phyloP scores from a whole-genome alignment of 345 rosid species.

The Eutrema yunnanense region DNA sequence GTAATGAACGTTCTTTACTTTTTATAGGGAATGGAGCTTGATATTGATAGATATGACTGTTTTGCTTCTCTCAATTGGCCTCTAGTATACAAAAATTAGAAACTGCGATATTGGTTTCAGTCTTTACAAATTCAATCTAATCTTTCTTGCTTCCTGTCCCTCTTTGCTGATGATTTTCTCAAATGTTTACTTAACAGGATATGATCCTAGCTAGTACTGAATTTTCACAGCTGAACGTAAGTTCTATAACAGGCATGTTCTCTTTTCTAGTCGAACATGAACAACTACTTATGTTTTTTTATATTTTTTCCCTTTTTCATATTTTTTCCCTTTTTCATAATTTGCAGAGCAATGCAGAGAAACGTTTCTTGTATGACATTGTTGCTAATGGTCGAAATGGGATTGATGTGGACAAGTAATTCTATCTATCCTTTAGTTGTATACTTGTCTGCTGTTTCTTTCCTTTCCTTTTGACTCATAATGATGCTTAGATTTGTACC shows the following conservation, averaged over 20 bases:
- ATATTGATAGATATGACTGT: too few species aligned
- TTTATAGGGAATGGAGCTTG: too few species aligned
- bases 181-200: slow-evolving; percentile 45
- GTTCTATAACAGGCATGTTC: slow-evolving; percentile 1
- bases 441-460: too few species aligned
- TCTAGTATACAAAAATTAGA: too few species aligned
- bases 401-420: slow-evolving; percentile 93
- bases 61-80: too few species aligned
- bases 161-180: slow-evolving; percentile 15
- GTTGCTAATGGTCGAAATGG: slow-evolving; percentile 99
- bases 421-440: not conserved
- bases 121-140: too few species aligned
- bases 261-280: not conserved
- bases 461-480: too few species aligned
- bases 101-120: too few species aligned
- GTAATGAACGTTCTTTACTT: too few species aligned
- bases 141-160: too few species aligned
- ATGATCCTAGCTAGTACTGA: slow-evolving; percentile 82
- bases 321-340: too few species aligned
- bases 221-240: slow-evolving; percentile 50
- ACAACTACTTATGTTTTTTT: slow-evolving; percentile 10
- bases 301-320: not conserved
- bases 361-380: slow-evolving; percentile 82
- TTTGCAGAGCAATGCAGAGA: slow-evolving; percentile 54
- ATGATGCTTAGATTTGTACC: not conserved